Base-by-base conservation (phyloP, 2,329 filamentous ascomycete species). In the Knufia fluminis region DNA sequence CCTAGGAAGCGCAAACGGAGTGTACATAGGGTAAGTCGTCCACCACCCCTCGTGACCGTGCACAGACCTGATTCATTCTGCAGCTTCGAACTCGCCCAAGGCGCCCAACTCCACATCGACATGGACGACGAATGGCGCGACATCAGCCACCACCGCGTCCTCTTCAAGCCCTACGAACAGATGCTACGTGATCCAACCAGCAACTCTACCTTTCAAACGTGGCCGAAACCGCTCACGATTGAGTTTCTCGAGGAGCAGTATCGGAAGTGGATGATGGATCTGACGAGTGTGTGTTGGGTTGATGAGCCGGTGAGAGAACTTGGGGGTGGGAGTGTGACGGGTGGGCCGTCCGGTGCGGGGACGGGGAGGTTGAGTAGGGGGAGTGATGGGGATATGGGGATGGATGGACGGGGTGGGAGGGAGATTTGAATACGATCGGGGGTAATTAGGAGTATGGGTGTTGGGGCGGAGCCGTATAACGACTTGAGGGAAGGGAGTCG, bases 111-210 rank as follows among this genome's bases (percentile, higher is more conserved):
- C 8, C 57, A 59, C 50, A 59, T 59, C 45, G 57, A 58, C 52
- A 57, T 59, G 54, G 55, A 58, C 47, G 57, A 59, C 49, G 49
- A 54, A 33, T 59, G 57, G 57, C 51, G 55, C 51, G 54, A 57
- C 40, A 59, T 59, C 48, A 54, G 54, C 4, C 57, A 59, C 48
- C 54, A 59, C 45, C 55, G 57, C 6, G 51, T 59, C 33, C 38
- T 47, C 28, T 59, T 59, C 53, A 59, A 58, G 32, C 31, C 53
- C 8, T 59, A 57, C 46, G 53, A 56, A n/a, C 43, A 48, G 9
- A 54, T 57, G 51, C 50, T 59, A 24, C 54, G 57, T 22, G 57
- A 59, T 46, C 54, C 54, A 1, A 36, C 49, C 3, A 53, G 53
- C 10, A 52, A 55, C 23, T 16, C 54, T 23, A 51, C 50, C 4